These are phyloP conservation scores for Melampsora americana DNA, from an alignment of 1,284 basidiomycete genomes.

Conservation along the genomic window DNA sequence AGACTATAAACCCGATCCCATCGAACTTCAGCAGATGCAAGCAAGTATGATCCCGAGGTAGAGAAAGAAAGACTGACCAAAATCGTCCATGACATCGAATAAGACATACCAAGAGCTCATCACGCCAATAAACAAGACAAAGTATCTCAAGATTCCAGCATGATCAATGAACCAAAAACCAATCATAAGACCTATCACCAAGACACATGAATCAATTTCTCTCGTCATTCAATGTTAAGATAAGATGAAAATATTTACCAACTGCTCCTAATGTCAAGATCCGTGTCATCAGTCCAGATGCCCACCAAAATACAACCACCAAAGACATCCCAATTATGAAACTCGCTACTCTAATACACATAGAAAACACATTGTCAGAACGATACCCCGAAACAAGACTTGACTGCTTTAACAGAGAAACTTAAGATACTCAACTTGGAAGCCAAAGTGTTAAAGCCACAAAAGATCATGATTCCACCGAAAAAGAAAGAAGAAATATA, in stretches of 20 bases:
- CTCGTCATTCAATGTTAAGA: neutral
- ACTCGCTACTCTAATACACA: conserved; percentile 23
- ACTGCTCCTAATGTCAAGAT: conserved; percentile 15
- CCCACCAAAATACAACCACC: conserved; percentile 38
- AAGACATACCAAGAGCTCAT: conserved; percentile 39
- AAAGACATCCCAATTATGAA: conserved; percentile 36
- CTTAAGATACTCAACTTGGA: conserved; percentile 47
- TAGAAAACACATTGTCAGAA: neutral
- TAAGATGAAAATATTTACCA: conserved; percentile 1
- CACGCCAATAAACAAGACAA: conserved; percentile 35
- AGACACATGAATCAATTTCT: neutral
- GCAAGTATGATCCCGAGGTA: neutral
- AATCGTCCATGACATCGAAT: conserved; percentile 41
- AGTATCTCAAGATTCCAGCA: conserved; percentile 32
- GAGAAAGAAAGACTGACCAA: conserved; percentile 18
- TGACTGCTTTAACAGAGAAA: neutral
- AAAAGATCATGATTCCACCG: conserved; percentile 49
- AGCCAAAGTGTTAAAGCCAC: conserved; percentile 51
- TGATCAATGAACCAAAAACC: conserved; percentile 43
- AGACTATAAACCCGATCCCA: conserved; percentile 1
- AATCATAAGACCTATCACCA: conserved; percentile 27
- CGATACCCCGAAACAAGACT: neutral
- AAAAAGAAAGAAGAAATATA: conserved; percentile 48
- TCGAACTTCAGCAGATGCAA: neutral
- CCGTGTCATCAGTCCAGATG: conserved; percentile 4